phyloP scores from a whole-genome alignment of 352 stramenopile species.

The Phytopythium ostracodes region DNA sequence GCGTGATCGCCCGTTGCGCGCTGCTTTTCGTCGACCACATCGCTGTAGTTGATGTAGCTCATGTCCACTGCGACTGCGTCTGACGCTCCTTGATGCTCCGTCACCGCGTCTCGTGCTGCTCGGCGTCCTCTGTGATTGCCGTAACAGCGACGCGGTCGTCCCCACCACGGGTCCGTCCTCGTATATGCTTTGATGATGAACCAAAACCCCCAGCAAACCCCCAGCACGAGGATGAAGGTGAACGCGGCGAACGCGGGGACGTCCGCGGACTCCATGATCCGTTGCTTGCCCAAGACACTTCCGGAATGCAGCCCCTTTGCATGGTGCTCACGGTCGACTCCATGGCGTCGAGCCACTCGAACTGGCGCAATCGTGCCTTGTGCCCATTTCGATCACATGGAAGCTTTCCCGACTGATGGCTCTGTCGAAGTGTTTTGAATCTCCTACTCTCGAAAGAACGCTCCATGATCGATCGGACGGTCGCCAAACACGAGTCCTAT shows the following conservation, averaged over 20 bases:
- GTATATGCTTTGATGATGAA: conserved; percentile 3
- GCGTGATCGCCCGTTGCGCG: background rate
- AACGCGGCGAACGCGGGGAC: background rate
- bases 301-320: background rate
- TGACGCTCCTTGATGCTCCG: background rate
- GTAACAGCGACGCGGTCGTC: background rate
- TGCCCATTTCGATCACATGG: too few species aligned
- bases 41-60: background rate
- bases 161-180: conserved; percentile 1
- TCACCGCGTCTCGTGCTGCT: background rate
- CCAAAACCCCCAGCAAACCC: background rate
- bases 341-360: background rate
- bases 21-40: background rate
- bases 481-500: too few species aligned
- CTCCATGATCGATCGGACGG: too few species aligned
- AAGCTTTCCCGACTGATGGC: too few species aligned
- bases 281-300: background rate
- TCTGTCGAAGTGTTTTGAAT: too few species aligned
- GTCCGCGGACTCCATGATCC: background rate
- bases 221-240: background rate
- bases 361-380: background rate
- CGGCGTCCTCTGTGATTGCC: background rate
- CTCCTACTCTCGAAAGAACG: too few species aligned
- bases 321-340: background rate
- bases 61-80: background rate